Evolutionary conservation across 1,284 basidiomycete genomes (phyloP).

Genomic region (Anthracocystis walkeri): DNA sequence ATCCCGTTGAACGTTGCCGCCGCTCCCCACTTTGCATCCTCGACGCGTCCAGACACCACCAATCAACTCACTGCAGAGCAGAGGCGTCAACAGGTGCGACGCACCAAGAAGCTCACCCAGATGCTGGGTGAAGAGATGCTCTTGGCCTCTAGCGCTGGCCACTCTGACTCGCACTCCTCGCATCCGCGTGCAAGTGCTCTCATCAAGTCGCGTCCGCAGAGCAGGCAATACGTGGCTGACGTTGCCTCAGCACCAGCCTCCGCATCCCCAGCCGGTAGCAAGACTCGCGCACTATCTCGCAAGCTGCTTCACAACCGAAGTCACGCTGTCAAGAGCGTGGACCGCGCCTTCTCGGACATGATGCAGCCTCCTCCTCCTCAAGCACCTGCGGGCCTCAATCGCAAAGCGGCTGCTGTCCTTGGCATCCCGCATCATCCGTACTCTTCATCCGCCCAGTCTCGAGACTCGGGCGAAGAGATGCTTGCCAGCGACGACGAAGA

Average conservation of each 20-base stretch:
- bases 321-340: constrained; percentile 23
- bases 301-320: constrained; percentile 26
- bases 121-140: constrained; percentile 60
- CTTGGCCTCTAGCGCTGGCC: constrained; percentile 9
- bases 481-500: constrained; percentile 21
- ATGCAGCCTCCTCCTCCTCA: neutral
- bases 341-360: constrained; percentile 20
- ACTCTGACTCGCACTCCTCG: neutral
- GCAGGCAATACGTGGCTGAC: constrained; percentile 17
- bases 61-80: constrained; percentile 47
- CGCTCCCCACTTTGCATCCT: neutral
- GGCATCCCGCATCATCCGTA: constrained; percentile 42
- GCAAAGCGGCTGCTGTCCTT: constrained; percentile 41
- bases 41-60: constrained; percentile 29
- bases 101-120: constrained; percentile 55
- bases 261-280: constrained; percentile 10
- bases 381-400: constrained; percentile 21
- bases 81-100: constrained; percentile 45
- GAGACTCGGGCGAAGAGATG: constrained; percentile 10
- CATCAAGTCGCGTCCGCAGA: constrained; percentile 19
- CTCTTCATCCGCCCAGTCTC: constrained; percentile 12
- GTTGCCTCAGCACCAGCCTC: neutral
- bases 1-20: constrained; percentile 1
- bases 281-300: constrained; percentile 26
- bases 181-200: constrained; percentile 1